Evolutionary conservation across 495 filamentous ascomycete genomes (phyloP), one percentile per base, ranked within the genome.

Genomic region (Aspergillus saccharolyticus): DNA sequence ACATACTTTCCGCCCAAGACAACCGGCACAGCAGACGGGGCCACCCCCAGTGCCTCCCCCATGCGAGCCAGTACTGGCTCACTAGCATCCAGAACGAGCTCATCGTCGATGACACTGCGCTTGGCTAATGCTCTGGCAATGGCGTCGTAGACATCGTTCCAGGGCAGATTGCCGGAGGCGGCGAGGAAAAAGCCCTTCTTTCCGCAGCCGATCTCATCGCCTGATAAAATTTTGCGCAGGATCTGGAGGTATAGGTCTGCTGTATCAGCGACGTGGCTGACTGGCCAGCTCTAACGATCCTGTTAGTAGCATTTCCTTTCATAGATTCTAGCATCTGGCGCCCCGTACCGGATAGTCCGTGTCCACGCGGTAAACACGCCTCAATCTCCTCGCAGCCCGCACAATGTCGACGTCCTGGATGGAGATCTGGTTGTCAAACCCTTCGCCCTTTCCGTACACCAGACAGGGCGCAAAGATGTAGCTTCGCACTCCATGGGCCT

Each of bases 121-220:
- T 76, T 74, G 1, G 65, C 69, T 9, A 82, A 58, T 7, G 65
- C 65, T 12, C 58, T 60, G 0, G 70, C 77, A 53, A 81, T 66
- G 7, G 74, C 66, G 3, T 21, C 51, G 52, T 80, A 81, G 1
- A 82, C 25, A 51, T 80, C 73, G 33, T 77, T 63, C 79, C 79
- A 82, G 1, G 67, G 59, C 15, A 82, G 63, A 10, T 56, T 69
- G 9, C 79, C 79, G 5, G 75, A 64, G 1, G 78, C 55, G 14
- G 75, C 78, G n/a, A 82, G 71, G 57, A 74, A 82, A 55, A 77
- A 82, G 0, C 79, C 78, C 14, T 70, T 66, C 60, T 71, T 73
- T 0, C 76, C 76, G 28, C 74, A 47, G 1, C 65, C 66, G 1
- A 69, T 67, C 7, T 78, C 63, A 15, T 63, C 54, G 0, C 67